A percentile compares a stretch with the other conserved stretches of the same genome.
These are phyloP conservation scores for Neurospora sp. DNA, from an alignment of 495 filamentous ascomycete genomes.

Conservation along the genomic window DNA sequence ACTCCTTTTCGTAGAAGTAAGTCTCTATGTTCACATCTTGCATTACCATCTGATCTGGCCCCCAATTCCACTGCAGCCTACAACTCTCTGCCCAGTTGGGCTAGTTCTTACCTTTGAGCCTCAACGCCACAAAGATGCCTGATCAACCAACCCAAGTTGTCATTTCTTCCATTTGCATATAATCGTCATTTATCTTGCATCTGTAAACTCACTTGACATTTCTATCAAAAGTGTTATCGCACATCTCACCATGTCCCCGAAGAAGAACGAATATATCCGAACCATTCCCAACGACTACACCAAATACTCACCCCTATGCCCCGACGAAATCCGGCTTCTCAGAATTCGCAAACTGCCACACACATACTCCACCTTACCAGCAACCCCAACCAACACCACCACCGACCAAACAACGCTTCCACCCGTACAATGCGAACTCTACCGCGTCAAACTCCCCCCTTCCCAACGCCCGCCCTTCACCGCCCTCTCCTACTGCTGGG, in stretches of 20 bases:
- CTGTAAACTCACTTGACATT: not conserved
- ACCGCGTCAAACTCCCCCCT: not conserved
- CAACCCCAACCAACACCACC: not conserved
- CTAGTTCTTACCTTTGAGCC: not conserved
- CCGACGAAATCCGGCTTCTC: not conserved
- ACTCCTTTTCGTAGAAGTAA: not conserved
- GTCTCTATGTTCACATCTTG: not conserved
- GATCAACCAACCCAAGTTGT: not conserved
- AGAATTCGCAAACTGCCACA: not conserved
- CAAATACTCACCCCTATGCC: not conserved
- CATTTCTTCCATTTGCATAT: not conserved
- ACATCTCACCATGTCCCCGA: not conserved
- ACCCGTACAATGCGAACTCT: not conserved
- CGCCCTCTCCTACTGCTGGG: not conserved
- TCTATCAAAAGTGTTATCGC: not conserved
- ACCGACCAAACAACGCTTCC: not conserved
- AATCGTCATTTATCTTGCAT: not conserved
- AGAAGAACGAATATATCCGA: not conserved
- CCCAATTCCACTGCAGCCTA: not conserved
- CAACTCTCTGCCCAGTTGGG: not conserved
- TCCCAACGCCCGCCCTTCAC: not conserved
- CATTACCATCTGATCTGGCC: not conserved
- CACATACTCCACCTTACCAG: too few species aligned
- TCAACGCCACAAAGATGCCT: not conserved
- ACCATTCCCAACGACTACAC: not conserved